Evolutionary conservation across 2,329 filamentous ascomycete species (phyloP).

Genomic region (Penicillium paneum): DNA sequence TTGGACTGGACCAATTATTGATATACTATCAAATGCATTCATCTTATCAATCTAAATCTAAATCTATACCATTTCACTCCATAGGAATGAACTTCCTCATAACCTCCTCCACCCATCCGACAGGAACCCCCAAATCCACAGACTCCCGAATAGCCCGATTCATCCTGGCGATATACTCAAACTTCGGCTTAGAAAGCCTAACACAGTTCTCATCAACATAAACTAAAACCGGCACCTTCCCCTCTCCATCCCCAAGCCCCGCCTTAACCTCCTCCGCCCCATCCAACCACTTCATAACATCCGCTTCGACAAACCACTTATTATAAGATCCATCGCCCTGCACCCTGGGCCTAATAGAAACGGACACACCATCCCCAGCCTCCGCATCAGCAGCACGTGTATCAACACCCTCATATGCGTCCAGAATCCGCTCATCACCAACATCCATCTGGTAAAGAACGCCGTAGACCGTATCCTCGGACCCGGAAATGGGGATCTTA

Average conservation of each 20-base stretch:
- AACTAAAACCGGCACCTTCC: conserved; percentile 32
- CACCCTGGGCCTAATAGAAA: conserved; percentile 27
- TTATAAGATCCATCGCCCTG: conserved; percentile 38
- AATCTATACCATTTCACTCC: conserved; percentile 1
- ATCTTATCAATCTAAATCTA: background rate
- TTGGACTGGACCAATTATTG: background rate
- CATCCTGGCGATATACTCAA: conserved; percentile 44
- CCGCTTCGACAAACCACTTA: conserved; percentile 37
- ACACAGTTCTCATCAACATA: conserved; percentile 45
- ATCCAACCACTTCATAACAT: conserved; percentile 32
- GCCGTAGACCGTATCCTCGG: conserved; percentile 36
- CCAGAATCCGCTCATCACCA: conserved; percentile 36
- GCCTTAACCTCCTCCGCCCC: conserved; percentile 14
- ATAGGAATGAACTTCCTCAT: conserved; percentile 39
- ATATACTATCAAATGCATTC: background rate
- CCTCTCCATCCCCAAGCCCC: conserved; percentile 3
- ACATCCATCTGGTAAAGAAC: conserved; percentile 42
- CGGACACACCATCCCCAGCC: conserved; percentile 6
- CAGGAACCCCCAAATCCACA: conserved; percentile 34
- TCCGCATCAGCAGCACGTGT: conserved; percentile 9
- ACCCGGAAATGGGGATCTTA: conserved; percentile 22
- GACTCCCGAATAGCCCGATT: conserved; percentile 43
- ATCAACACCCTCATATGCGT: conserved; percentile 41
- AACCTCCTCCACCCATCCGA: conserved; percentile 37
- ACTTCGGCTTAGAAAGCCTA: conserved; percentile 29